Percentiles rank a stretch among this genome's conserved stretches.
phyloP scores from a whole-genome alignment of 345 rosid species.

The Rhodamnia rubescens region DNA sequence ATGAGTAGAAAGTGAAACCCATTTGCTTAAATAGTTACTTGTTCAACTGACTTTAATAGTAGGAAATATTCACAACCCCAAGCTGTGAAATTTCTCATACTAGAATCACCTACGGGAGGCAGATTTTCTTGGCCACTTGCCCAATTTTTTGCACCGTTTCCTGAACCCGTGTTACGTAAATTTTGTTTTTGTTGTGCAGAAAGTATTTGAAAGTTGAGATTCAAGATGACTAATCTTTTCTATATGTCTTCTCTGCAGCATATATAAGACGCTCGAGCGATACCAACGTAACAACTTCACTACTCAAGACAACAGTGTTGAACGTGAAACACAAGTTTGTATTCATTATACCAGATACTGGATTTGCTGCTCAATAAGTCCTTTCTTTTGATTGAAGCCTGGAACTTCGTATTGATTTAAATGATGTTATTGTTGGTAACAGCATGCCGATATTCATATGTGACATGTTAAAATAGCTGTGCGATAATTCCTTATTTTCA shows the following conservation, averaged over 20 bases:
- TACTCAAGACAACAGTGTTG: slow-evolving; percentile 41
- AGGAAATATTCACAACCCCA: not conserved
- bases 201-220: not conserved
- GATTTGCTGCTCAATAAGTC: not conserved
- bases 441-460: not conserved
- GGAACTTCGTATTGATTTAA: not conserved
- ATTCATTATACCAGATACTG: not conserved
- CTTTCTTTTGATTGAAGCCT: not conserved
- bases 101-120: not conserved
- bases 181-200: not conserved
- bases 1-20: not conserved
- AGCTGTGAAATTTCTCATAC: not conserved
- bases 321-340: slow-evolving; percentile 60
- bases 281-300: slow-evolving; percentile 56
- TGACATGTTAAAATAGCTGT: not conserved
- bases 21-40: not conserved
- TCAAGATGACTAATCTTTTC: not conserved
- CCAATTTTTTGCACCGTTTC: not conserved
- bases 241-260: slow-evolving; percentile 15
- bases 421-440: not conserved
- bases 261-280: slow-evolving; percentile 52
- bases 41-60: not conserved
- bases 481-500: not conserved
- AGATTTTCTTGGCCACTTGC: not conserved
- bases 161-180: not conserved